A percentile compares a stretch with the other conserved stretches of the same genome.
These are phyloP conservation scores for Fusarium xyrophilum DNA, from an alignment of 2,329 filamentous ascomycete species.

Conservation along the genomic window DNA sequence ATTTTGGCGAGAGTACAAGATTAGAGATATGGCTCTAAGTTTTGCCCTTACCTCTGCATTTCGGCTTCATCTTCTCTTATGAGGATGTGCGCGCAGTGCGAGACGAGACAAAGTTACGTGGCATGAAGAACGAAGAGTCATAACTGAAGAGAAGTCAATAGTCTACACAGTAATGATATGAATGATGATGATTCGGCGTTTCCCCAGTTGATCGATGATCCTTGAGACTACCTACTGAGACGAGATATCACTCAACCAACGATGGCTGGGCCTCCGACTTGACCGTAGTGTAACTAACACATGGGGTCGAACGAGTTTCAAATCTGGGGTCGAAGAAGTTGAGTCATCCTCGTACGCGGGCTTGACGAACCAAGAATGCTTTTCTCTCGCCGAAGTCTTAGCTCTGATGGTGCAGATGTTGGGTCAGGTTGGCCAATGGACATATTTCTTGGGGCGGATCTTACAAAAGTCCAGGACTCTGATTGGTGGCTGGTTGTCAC, in stretches of 20 bases:
- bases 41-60: neutral
- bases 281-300: neutral
- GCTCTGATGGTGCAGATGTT: constrained; percentile 38
- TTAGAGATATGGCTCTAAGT: neutral
- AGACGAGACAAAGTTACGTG: neutral
- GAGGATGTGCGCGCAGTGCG: neutral
- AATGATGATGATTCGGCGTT: constrained; percentile 1
- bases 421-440: constrained; percentile 43
- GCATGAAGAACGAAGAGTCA: constrained; percentile 2
- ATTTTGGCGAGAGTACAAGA: neutral
- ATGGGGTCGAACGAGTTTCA: constrained; percentile 20
- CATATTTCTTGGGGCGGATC: neutral
- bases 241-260: neutral
- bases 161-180: neutral
- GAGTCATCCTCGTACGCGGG: constrained; percentile 43
- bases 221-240: neutral
- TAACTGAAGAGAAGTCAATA: neutral
- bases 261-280: neutral
- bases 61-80: neutral
- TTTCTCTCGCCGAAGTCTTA: constrained; percentile 47
- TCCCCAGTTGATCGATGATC: neutral
- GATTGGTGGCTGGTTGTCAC: constrained; percentile 41
- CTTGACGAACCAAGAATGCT: constrained; percentile 44
- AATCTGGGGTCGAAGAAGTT: constrained; percentile 42
- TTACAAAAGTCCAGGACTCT: neutral